These are phyloP conservation scores for Cutaneotrichosporon curvatum DNA, from an alignment of 1,284 basidiomycete species.

Conservation along the genomic window DNA sequence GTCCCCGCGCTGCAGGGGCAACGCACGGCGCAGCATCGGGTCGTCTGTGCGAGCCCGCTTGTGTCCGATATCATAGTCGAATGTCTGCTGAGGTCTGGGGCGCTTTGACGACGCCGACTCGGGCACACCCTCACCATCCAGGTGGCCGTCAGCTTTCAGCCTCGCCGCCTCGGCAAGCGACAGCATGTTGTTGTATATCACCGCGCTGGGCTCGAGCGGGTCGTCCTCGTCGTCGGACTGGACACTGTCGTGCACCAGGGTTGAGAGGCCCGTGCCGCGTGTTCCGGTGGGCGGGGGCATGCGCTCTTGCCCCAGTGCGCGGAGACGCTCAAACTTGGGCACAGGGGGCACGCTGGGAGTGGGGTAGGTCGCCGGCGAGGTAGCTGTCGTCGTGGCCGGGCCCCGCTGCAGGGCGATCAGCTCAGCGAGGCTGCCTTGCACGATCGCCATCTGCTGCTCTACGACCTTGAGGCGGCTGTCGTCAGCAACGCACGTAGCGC, in stretches of 20 bases:
- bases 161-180: conserved; percentile 43
- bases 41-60: conserved; percentile 7
- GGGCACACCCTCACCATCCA: conserved; percentile 1
- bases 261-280: too few species aligned
- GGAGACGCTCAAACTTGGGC: too few species aligned
- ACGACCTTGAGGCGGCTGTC: conserved; percentile 74
- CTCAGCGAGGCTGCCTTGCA: conserved; percentile 69
- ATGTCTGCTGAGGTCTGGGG: conserved; percentile 4
- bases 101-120: background rate
- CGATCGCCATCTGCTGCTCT: conserved; percentile 69
- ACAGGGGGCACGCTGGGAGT: too few species aligned
- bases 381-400: too few species aligned
- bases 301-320: too few species aligned
- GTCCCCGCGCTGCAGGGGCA: conserved; percentile 26
- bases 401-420: conserved; percentile 55
- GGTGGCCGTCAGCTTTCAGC: conserved; percentile 30
- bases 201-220: conserved; percentile 22
- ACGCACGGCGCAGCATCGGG: conserved; percentile 8
- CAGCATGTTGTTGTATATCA: conserved; percentile 41
- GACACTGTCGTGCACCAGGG: conserved; percentile 5
- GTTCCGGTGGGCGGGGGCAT: too few species aligned
- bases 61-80: conserved; percentile 11
- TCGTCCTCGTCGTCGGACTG: conserved; percentile 32
- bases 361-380: too few species aligned
- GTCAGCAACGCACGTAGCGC: background rate